phyloP scores from a whole-genome alignment of 2,329 filamentous ascomycete genomes.

The Chrysosporium queenslandicum region DNA sequence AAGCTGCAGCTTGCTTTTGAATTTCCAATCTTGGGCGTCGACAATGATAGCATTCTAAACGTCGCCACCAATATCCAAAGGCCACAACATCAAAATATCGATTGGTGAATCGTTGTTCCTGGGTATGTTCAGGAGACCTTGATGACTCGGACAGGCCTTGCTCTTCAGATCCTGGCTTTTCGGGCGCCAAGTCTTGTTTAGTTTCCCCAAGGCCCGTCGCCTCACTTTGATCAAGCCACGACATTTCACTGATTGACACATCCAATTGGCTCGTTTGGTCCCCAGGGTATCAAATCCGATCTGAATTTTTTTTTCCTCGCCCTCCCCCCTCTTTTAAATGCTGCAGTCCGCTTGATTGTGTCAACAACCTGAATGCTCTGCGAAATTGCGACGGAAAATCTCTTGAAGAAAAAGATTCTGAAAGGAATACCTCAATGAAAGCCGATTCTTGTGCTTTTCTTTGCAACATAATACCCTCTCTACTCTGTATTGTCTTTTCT shows the following conservation, averaged over 20 bases:
- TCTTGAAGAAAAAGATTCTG: background rate
- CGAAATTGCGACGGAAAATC: background rate
- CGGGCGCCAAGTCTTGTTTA: constrained; percentile 2
- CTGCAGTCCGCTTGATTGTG: constrained; percentile 1
- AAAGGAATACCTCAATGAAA: constrained; percentile 2
- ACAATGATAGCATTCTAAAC: background rate
- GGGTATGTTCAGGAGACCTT: background rate
- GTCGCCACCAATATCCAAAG: constrained; percentile 6
- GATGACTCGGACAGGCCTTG: background rate
- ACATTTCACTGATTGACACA: background rate
- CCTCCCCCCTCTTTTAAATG: constrained; percentile 6
- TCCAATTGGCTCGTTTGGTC: constrained; percentile 1
- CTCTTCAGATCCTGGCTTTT: background rate
- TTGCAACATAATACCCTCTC: background rate
- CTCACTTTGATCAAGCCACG: constrained; percentile 6
- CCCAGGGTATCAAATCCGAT: background rate
- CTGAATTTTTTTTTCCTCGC: constrained; percentile 2
- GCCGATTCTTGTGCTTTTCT: constrained; percentile 7
- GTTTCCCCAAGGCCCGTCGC: background rate
- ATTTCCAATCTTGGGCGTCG: background rate
- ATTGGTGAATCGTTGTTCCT: background rate
- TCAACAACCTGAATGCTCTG: background rate
- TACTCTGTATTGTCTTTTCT: background rate
- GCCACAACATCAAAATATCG: background rate
- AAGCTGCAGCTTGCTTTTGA: background rate